Evolutionary conservation across 23 red algal genomes (phyloP).

Genomic region (Gracilaria gracilis): DNA sequence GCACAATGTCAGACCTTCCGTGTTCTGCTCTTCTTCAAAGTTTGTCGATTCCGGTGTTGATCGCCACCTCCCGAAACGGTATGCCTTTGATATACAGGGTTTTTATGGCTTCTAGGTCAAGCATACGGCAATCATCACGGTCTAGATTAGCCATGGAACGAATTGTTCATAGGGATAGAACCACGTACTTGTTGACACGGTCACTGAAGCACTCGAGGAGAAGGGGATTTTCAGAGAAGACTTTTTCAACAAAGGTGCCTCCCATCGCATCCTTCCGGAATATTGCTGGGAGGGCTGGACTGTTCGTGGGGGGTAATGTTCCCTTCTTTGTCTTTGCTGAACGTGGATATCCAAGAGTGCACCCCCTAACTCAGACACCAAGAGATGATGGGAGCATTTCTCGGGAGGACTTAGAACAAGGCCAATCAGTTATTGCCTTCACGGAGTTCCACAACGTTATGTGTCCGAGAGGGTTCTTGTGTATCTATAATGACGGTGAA

Average conservation of each 20-base stretch:
- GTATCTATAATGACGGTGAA: constrained; percentile 53
- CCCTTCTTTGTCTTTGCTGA: constrained; percentile 84
- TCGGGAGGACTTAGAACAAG: constrained; percentile 33
- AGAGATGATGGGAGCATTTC: constrained; percentile 19
- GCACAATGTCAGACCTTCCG: constrained; percentile 28
- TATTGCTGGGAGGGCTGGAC: constrained; percentile 67
- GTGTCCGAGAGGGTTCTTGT: constrained; percentile 81
- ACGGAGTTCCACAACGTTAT: constrained; percentile 82
- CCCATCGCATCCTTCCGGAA: constrained; percentile 58
- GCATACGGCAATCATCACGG: not conserved
- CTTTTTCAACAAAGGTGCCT: not conserved
- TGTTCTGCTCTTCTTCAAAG: constrained; percentile 51
- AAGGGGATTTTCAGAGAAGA: not conserved
- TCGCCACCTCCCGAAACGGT: constrained; percentile 56
- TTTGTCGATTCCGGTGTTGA: constrained; percentile 58
- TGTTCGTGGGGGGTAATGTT: constrained; percentile 64
- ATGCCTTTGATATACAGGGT: constrained; percentile 71
- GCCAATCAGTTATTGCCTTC: constrained; percentile 48
- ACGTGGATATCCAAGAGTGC: constrained; percentile 71
- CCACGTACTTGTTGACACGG: constrained; percentile 29
- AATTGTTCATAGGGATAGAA: constrained; percentile 64
- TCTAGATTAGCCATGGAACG: constrained; percentile 42
- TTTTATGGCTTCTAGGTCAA: constrained; percentile 41
- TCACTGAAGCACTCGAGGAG: constrained; percentile 32
- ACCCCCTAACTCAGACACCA: constrained; percentile 60